These are phyloP conservation scores for Ambrosiella beaveri DNA, from an alignment of 2,329 filamentous ascomycete genomes.

Conservation along the genomic window DNA sequence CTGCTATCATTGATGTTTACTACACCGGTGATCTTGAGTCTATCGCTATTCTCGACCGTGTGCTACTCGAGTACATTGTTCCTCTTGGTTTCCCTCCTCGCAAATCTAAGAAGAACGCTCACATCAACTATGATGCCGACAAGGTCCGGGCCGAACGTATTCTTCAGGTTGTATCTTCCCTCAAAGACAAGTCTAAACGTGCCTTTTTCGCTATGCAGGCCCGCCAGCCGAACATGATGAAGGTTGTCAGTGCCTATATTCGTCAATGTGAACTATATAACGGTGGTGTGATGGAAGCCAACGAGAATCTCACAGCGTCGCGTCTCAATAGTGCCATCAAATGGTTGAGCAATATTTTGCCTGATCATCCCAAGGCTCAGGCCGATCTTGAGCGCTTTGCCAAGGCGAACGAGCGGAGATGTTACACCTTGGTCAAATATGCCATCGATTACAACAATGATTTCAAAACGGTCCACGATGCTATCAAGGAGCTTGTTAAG, in stretches of 20 bases:
- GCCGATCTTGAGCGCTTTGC: conserved; percentile 79
- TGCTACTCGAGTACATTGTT: conserved; percentile 75
- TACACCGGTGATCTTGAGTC: conserved; percentile 83
- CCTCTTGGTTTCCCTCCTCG: conserved; percentile 67
- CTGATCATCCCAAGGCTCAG: conserved; percentile 54
- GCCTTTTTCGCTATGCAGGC: conserved; percentile 79
- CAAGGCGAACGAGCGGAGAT: conserved; percentile 75
- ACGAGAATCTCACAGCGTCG: conserved; percentile 50
- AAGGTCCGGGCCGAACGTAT: conserved; percentile 71
- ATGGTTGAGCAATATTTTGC: conserved; percentile 56
- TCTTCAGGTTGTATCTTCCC: conserved; percentile 58
- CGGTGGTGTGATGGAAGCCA: conserved; percentile 62
- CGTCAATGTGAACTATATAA: conserved; percentile 80
- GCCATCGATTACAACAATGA: conserved; percentile 73
- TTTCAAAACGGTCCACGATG: conserved; percentile 77
- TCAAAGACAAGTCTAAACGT: conserved; percentile 62
- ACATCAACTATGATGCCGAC: conserved; percentile 37
- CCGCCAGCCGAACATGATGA: conserved; percentile 57
- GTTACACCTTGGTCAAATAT: conserved; percentile 77
- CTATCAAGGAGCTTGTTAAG: conserved; percentile 77
- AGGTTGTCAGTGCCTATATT: conserved; percentile 58
- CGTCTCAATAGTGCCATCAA: conserved; percentile 57
- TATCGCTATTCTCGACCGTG: conserved; percentile 67
- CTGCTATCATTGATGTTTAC: conserved; percentile 68
- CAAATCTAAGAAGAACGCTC: conserved; percentile 42